phyloP scores from a whole-genome alignment of 805 yeast genomes.

The Suhomyces faveliae region DNA sequence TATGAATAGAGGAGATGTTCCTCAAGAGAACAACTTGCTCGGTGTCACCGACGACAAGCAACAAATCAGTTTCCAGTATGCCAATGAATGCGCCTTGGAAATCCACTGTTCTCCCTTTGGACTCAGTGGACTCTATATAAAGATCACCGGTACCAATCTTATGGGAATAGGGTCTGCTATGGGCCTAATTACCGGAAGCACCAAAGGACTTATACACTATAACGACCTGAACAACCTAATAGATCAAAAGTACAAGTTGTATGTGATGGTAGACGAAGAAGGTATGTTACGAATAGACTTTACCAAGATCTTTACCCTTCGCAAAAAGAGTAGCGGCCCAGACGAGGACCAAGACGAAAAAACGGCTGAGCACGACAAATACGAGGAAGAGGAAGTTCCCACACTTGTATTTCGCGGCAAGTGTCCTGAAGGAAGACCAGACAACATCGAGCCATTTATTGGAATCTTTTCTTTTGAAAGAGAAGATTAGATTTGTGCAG shows the following conservation, averaged over 20 bases:
- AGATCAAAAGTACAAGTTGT: conserved; percentile 48
- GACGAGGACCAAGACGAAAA: not conserved
- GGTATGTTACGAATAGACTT: conserved; percentile 50
- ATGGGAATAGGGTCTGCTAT: conserved; percentile 57
- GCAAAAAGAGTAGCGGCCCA: conserved; percentile 11
- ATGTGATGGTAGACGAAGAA: conserved; percentile 47
- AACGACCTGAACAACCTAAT: conserved; percentile 46
- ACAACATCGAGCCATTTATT: conserved; percentile 51
- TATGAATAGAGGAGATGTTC: not conserved
- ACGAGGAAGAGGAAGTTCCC: conserved; percentile 43
- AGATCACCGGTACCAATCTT: conserved; percentile 46
- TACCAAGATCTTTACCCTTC: conserved; percentile 43
- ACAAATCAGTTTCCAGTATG: conserved; percentile 37
- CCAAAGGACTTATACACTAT: conserved; percentile 49
- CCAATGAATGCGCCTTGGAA: conserved; percentile 52
- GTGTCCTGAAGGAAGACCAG: conserved; percentile 54
- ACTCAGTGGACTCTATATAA: conserved; percentile 49
- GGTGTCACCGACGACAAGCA: conserved; percentile 2
- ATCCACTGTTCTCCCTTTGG: conserved; percentile 60
- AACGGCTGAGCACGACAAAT: conserved; percentile 29
- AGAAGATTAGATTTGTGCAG: conserved; percentile 27
- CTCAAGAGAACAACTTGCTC: not conserved
- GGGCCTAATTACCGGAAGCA: conserved; percentile 55
- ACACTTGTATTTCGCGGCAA: conserved; percentile 49
- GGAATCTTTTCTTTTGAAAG: conserved; percentile 54